Conservation (phyloP, 768 basidiomycete species). For the Galerina marginata region DNA sequence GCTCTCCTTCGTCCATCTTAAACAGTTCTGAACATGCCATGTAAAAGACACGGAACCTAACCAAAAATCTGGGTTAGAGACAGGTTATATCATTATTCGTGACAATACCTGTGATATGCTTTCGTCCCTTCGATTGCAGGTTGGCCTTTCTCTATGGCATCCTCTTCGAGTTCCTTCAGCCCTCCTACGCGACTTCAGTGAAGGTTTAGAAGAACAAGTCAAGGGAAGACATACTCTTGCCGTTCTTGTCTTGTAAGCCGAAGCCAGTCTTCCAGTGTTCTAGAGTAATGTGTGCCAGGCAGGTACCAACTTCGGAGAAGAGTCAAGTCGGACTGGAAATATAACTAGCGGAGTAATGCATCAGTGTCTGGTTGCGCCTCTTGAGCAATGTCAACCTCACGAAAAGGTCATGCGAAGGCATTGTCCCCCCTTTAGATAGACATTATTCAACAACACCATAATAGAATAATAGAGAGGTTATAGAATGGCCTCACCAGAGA, state of each 20-base stretch:
- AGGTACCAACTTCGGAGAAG: constrained; percentile 66
- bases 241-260: constrained; percentile 58
- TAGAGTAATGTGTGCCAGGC: constrained; percentile 66
- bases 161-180: constrained; percentile 51
- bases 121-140: constrained; percentile 57
- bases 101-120: constrained; percentile 55
- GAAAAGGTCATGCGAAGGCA: constrained; percentile 70
- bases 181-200: constrained; percentile 35
- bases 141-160: constrained; percentile 52
- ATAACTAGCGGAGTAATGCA: constrained; percentile 38
- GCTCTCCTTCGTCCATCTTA: constrained; percentile 61
- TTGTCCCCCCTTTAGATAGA: constrained; percentile 59
- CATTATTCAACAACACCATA: not conserved
- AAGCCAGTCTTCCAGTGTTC: constrained; percentile 71
- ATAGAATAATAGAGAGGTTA: not conserved
- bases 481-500: constrained; percentile 46
- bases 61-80: not conserved
- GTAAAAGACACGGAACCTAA: constrained; percentile 72
- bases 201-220: not conserved
- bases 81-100: no score
- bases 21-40: constrained; percentile 76
- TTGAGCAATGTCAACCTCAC: constrained; percentile 31
- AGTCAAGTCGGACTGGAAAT: constrained; percentile 69
- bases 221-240: constrained; percentile 35
- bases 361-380: not conserved